Conservation (phyloP, 1,284 basidiomycete genomes). For the Amylostereum chailletii region DNA sequence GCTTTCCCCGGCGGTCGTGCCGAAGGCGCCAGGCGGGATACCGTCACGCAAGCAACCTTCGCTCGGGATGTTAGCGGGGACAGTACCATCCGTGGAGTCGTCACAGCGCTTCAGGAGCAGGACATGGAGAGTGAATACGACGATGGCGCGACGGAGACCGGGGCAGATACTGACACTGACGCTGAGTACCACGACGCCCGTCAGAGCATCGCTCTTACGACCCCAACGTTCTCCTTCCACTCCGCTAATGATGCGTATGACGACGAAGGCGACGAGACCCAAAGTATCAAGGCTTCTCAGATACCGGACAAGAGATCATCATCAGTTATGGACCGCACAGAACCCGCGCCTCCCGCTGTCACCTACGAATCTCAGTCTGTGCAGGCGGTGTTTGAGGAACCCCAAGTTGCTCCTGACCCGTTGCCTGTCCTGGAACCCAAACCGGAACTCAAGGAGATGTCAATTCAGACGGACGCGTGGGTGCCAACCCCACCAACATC, state of each 20-base stretch:
- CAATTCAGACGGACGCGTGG: conserved; percentile 72
- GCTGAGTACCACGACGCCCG: conserved; percentile 78
- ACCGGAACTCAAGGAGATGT: conserved; percentile 61
- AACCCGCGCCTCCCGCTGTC: conserved; percentile 2
- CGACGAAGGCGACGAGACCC: conserved; percentile 46
- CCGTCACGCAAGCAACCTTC: conserved; percentile 37
- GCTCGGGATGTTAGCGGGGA: conserved; percentile 36
- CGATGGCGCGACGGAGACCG: conserved; percentile 53
- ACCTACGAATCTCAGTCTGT: conserved; percentile 34
- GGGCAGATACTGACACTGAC: conserved; percentile 59
- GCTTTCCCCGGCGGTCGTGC: neutral
- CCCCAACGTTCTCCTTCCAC: conserved; percentile 56
- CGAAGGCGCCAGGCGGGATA: conserved; percentile 27
- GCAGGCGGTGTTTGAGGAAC: conserved; percentile 23
- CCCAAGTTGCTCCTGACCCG: conserved; percentile 13
- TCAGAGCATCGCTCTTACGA: conserved; percentile 59
- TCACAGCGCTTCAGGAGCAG: conserved; percentile 24
- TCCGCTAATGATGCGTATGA: conserved; percentile 57
- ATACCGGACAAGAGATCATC: conserved; percentile 24
- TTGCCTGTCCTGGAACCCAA: conserved; percentile 28
- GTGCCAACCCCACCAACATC: conserved; percentile 30
- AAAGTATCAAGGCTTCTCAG: conserved; percentile 60
- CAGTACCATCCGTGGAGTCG: conserved; percentile 32
- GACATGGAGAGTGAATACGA: conserved; percentile 35
- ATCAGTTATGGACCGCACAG: conserved; percentile 9